Conservation (phyloP, 192 early-diverging fungal species). For the Entomortierella beljakovae region DNA sequence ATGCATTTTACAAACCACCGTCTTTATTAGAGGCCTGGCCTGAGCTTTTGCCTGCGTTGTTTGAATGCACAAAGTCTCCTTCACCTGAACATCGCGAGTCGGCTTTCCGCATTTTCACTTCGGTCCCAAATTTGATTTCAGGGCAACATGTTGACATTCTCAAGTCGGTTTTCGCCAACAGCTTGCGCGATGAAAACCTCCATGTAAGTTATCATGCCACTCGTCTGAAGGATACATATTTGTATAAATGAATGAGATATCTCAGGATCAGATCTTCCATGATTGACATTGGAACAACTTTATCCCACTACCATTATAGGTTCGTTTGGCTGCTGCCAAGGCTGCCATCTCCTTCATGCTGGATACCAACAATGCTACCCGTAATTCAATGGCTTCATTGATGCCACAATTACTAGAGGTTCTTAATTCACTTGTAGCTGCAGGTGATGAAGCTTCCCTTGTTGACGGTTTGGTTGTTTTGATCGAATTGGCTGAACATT, state of each 20-base stretch:
- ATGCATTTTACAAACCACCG: not conserved
- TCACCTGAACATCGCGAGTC: constrained; percentile 84
- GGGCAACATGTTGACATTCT: constrained; percentile 78
- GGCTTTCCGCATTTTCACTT: constrained; percentile 90
- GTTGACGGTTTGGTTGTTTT: constrained; percentile 80
- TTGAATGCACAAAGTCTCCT: constrained; percentile 83
- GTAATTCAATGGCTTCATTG: constrained; percentile 69
- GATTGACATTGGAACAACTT: not conserved
- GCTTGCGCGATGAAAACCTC: constrained; percentile 75
- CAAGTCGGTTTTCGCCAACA: constrained; percentile 77
- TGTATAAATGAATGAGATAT: not conserved
- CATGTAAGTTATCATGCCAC: constrained; percentile 46
- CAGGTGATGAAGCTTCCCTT: constrained; percentile 79
- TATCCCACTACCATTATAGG: constrained; percentile 39
- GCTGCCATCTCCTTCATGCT: constrained; percentile 83
- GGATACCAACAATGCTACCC: constrained; percentile 69
- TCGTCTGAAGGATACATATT: not conserved
- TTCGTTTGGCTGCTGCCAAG: constrained; percentile 82
- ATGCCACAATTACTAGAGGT: constrained; percentile 88
- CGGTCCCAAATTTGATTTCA: constrained; percentile 82
- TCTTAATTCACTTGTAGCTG: constrained; percentile 74
- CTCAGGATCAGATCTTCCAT: constrained; percentile 9
- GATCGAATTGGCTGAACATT: constrained; percentile 88
- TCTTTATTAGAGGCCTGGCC: constrained; percentile 75
- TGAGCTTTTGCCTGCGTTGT: constrained; percentile 83